Evolutionary conservation across 805 yeast species (phyloP), one percentile per base, ranked within the genome.

Genomic region (Cyberlindnera veronae): DNA sequence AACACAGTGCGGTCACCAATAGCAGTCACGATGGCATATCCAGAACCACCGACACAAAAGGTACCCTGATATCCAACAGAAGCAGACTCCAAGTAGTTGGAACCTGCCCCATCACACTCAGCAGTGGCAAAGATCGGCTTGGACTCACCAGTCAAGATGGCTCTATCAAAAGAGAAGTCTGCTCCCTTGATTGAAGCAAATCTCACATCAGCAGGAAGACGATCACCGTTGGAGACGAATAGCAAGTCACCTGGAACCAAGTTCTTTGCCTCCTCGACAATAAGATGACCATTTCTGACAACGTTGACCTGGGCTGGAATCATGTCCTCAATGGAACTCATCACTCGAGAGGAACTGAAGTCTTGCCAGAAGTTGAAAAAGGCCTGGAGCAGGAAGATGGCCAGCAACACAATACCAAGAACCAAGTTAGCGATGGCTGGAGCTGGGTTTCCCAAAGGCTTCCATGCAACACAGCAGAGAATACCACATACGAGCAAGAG

Each of bases 131-230:
- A 57, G 5, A 64, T 51, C 6, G 75, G 65, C 37, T 63, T 62
- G 3, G 77, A 69, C 49, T 72, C 77, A 49, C 78, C 78, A 11
- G 78, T 72, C 27, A 72, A 60, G 13, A 71, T 62, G 13, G 76
- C 62, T 43, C 72, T 60, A 49, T 72, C 78, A 49, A 72, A 69
- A 15, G 67, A 49, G 29, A 72, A 60, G 33, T 67, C 72, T 17
- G 58, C 54, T 19, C 70, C 62, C 22, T 56, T 41, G 18, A 47
- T 38, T 9, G 63, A 61, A 19, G 63, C 47, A 23, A 72, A 60
- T 53, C 77, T 60, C 35, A 70, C 55, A 52, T 72, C 78, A 14
- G 77, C 77, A 12, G 77, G 71, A 4, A 72, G 52, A 45, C 69
- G 70, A 27, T 62, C 57, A 18, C 76, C 74, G 16, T 64, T 57